Base-by-base conservation (phyloP, 2,329 filamentous ascomycete species). In the Calonectria multiphialidica region DNA sequence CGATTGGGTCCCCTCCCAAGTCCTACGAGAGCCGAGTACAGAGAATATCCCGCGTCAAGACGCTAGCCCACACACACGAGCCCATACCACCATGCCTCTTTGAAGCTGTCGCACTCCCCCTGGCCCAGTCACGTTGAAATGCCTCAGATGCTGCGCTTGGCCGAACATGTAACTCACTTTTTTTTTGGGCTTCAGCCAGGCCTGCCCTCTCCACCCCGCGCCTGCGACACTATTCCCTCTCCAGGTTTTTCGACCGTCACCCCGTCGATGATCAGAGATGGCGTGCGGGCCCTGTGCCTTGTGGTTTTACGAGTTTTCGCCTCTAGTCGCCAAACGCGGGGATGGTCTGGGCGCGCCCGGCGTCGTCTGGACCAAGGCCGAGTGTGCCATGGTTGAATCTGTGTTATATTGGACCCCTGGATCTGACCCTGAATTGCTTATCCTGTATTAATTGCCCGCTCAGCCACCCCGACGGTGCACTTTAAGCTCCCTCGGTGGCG, bases 251-350 rank as follows among this genome's bases (percentile, higher is more conserved):
- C n/a, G 30, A 57, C 53, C 53, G 53, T 10, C 53, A n/a, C 42
- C 62, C 63, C 40, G 65, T 67, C 57, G 40, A 35, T 55, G 50
- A 45, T 55, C 65, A 45, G 28, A 35, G 37, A 55, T 61, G 28
- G 44, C 65, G 50, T 68, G 50, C 74, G 47, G 76, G 72, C 70
- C 50, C 57, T 66, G 62, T 63, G 40, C 67, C 66, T 63, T 62
- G 69, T 68, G 49, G 70, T 70, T 73, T 67, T 21, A 44, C 49
- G 44, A 37, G 12, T 45, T 66, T 55, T 66, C 23, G 35, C 40
- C 45, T 47, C 55, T 63, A 71, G 72, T 71, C 78, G 78, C 77
- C 75, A 80, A 80, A 80, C 77, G 78, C 78, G 78, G 78, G 77
- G 77, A 70, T 64, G 67, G 70, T 62, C 68, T 65, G 67, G 66